Percentiles rank a stretch among this genome's conserved stretches.
Evolutionary conservation across 441 rosid genomes (phyloP).

Genomic region (Sinapis alba): DNA sequence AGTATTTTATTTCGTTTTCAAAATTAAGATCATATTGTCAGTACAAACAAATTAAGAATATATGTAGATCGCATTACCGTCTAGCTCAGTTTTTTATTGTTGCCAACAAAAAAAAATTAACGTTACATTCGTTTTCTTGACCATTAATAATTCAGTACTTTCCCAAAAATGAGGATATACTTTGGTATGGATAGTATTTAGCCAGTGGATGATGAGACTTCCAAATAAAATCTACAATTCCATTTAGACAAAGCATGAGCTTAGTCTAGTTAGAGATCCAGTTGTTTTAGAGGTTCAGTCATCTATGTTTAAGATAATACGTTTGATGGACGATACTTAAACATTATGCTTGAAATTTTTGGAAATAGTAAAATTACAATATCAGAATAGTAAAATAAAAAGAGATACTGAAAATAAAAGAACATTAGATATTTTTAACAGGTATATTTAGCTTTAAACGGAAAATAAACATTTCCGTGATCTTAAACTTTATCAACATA

Average conservation of each 20-base stretch:
- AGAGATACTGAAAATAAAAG: neutral
- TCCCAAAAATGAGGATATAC: neutral
- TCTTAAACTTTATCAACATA: neutral
- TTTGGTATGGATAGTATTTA: neutral
- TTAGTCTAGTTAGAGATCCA: neutral
- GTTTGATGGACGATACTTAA: no score
- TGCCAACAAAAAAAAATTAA: neutral
- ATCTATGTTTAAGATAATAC: no score
- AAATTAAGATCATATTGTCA: slow-evolving; percentile 22
- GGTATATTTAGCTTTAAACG: neutral
- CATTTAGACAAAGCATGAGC: neutral
- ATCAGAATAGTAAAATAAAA: neutral
- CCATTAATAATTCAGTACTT: neutral
- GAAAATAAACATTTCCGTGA: neutral
- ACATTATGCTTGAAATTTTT: neutral
- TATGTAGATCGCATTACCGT: slow-evolving; percentile 43
- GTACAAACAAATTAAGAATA: slow-evolving; percentile 29
- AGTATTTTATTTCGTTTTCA: slow-evolving; percentile 4
- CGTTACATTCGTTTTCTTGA: neutral
- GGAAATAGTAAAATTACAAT: neutral
- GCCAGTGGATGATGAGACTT: neutral
- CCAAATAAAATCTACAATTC: neutral
- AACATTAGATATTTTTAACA: neutral
- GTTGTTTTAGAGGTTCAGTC: no score
- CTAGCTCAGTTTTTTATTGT: slow-evolving; percentile 5